Base-by-base conservation (phyloP, 306 rosid genomes). In the Inga leiocalycina region DNA sequence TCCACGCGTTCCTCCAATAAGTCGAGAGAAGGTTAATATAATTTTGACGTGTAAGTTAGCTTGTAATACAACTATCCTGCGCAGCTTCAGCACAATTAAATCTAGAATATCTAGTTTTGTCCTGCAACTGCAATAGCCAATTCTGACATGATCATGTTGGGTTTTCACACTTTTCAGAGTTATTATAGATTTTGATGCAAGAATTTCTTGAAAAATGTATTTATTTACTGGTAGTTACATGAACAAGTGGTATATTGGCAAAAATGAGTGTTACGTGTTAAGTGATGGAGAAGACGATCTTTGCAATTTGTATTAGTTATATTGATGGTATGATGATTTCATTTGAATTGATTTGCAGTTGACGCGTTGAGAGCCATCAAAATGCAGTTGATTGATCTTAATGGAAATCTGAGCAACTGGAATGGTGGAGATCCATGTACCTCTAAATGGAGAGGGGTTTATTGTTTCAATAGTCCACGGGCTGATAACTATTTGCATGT, bases 351-450 rank as follows among this genome's bases (percentile, higher is more conserved):
- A 27, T 27, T 80, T 88, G 89, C 97, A 97, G 99, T 94, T 79
- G 74, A 39, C 3, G 98, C 98, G 62, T 88, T 97, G 94, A 68
- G 10, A 35, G 68, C 82, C 76, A 97, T 97, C 79, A 90, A 80
- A 87, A 8, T 6, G 32, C 84, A 77, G 74, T 87, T 97, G 94
- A 66, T 76, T 59, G 98, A 97, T 87, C 89, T 92, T 43, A 84
- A 92, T 80, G 74, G 89, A 81, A 94, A 91, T 88, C 88, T 97
- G 88, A 92, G 86, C 81, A 91, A 85, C 74, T 97, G 99, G 99
- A 73, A 88, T 67, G 43, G 11, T 5, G 97, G 97, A 67, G 98
- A 97, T 79, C 98, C 99, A 14, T 97, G 99, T 79, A 84, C 87
- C 7, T 79, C 91, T 41, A 84, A 54, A 10, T 97, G 99, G 99